Evolutionary conservation across 1,284 basidiomycete species (phyloP), one percentile per base, ranked within the genome.

Genomic region (Trichosporon asahii): DNA sequence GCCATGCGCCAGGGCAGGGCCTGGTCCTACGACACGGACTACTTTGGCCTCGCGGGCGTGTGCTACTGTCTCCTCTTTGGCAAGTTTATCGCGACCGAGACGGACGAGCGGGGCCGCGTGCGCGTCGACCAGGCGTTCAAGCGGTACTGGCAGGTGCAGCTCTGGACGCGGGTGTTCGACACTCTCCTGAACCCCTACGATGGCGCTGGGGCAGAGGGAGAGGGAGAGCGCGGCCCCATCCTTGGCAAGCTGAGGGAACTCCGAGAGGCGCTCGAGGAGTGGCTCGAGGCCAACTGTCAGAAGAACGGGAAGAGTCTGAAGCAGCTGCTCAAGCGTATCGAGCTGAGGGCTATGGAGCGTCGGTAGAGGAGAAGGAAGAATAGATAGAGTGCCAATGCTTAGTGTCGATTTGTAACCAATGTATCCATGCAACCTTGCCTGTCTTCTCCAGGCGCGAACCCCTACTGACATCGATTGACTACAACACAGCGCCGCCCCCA

Each of bases 21-120:
- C 1, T 99, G 95, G 94, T 95, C 90, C 65, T 98, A 89, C 84
- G 91, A 99, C 82, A 90, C 94, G 1, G 97, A 99, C 84, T 99
- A 99, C 84, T 94, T 90, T 79, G 97, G 97, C 18, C 87, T 98
- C 21, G 94, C 94, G 0, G 90, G 93, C 61, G 91, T 99, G 75
- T 88, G 94, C 35, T 96, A 95, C 84, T 97, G 94, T 85, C 89
- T 99, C 87, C 88, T 99, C 29, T 98, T 95, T 79, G 96, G 96
- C 27, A 93, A 93, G 83, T 97, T 98, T 85, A 94, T 98, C 80
- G 90, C 92, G 76, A 89, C 88, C 3, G 86, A 81, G 65, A 69
- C 69, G 5, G 74, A 76, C 15, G 63, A 72, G 6, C 57, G 44
- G 12, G 27, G 78, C 82, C 44, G 76, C 77, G 87, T 89, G 84